Evolutionary conservation across 805 yeast genomes (phyloP).

Genomic region (Zygosaccharomyces pseudorouxii): DNA sequence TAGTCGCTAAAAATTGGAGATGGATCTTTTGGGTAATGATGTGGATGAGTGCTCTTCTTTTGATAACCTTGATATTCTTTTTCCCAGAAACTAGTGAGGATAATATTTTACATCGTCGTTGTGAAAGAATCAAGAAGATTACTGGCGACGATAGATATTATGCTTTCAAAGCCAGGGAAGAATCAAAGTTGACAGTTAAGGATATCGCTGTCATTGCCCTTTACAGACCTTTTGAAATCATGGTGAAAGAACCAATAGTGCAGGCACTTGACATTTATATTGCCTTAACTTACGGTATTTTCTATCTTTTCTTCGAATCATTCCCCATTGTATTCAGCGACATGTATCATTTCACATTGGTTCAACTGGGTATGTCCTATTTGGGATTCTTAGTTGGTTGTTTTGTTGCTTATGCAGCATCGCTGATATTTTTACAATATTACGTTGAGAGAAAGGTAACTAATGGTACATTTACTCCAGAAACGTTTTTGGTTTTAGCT

Average conservation of each 20-base stretch:
- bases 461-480: conserved; percentile 37
- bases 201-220: conserved; percentile 33
- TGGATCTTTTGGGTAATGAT: conserved; percentile 51
- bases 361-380: conserved; percentile 47
- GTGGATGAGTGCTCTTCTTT: conserved; percentile 38
- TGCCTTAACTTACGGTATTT: conserved; percentile 48
- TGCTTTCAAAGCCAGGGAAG: conserved; percentile 31
- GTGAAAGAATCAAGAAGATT: conserved; percentile 41
- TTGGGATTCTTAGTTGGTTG: conserved; percentile 46
- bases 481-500: conserved; percentile 40
- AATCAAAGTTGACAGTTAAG: conserved; percentile 33
- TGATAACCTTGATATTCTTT: conserved; percentile 37
- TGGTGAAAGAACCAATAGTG: conserved; percentile 50
- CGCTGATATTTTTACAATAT: conserved; percentile 27
- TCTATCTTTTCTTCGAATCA: conserved; percentile 57
- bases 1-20: conserved; percentile 46
- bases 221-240: conserved; percentile 49
- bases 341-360: conserved; percentile 43
- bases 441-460: conserved; percentile 29
- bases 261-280: conserved; percentile 48
- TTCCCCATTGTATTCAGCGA: conserved; percentile 52
- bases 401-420: conserved; percentile 36
- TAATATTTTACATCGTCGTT: conserved; percentile 46
- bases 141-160: conserved; percentile 46
- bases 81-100: conserved; percentile 48